Conservation (phyloP, 2,329 filamentous ascomycete species). For the Apiospora pterosperma region DNA sequence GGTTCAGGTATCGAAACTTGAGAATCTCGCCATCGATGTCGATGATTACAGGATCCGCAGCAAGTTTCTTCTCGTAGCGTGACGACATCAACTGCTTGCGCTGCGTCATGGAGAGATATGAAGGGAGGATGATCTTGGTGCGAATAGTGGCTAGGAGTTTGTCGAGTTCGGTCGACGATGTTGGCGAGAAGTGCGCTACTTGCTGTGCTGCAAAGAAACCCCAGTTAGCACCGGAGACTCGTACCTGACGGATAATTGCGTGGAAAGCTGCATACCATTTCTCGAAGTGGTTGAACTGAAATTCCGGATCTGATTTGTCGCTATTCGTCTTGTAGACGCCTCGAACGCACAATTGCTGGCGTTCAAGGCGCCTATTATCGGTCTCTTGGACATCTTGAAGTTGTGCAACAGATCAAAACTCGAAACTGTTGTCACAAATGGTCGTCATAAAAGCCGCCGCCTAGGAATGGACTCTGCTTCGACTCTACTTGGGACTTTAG, state of each 20-base stretch:
- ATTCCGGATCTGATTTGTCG: slow-evolving; percentile 12
- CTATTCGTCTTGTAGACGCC: slow-evolving; percentile 19
- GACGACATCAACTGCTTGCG: slow-evolving; percentile 48
- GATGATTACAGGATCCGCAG: slow-evolving; percentile 53
- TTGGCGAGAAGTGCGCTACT: slow-evolving; percentile 45
- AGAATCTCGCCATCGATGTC: slow-evolving; percentile 55
- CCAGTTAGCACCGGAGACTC: not conserved
- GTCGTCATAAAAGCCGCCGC: not conserved
- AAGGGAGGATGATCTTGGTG: slow-evolving; percentile 58
- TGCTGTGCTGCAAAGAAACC: slow-evolving; percentile 20
- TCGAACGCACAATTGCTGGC: slow-evolving; percentile 21
- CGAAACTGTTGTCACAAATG: not conserved
- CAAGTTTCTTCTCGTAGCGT: slow-evolving; percentile 44
- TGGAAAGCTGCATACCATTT: slow-evolving; percentile 17
- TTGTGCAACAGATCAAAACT: not conserved
- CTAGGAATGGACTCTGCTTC: not conserved
- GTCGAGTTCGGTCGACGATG: slow-evolving; percentile 53
- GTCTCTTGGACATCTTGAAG: slow-evolving; percentile 22
- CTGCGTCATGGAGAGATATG: slow-evolving; percentile 52
- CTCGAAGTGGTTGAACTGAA: slow-evolving; percentile 24
- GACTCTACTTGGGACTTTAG: not conserved
- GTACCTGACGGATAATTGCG: not conserved
- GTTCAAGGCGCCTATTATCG: slow-evolving; percentile 20
- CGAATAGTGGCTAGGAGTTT: slow-evolving; percentile 49
- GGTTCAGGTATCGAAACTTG: slow-evolving; percentile 47